Evolutionary conservation across 306 rosid species (phyloP), one percentile per base, ranked within the genome.

Genomic region (Prunus armeniaca): DNA sequence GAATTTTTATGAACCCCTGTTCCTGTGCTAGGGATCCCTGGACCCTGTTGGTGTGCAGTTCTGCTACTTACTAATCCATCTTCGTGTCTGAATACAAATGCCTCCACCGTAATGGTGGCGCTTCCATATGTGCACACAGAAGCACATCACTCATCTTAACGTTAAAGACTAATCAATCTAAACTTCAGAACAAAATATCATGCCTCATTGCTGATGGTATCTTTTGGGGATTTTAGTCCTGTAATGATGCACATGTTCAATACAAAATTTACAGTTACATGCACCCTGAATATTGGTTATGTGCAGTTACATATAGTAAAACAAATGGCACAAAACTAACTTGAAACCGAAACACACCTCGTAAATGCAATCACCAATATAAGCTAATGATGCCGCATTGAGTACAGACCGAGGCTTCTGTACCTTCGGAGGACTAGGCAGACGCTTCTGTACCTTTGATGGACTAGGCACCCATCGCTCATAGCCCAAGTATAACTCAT

Each of bases 401-500:
- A 88, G 84, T 10, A 88, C 80, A 0, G 97, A 92, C 8, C 92
- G 89, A 77, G 98, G 97, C 87, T 92, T 95, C 69, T 80, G 85
- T 14, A 90, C 93, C 85, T 83, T 85, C 0, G 96, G 91, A 20
- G 91, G 86, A 81, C 75, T 81, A 34, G 41, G 67, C 67, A 62
- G 27, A 62, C 67, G 97, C 87, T 92, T 92, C 47, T 78, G 86
- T 22, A 92, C 93, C 86, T 86, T 90, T 1, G 98, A 93, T 47
- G 97, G 89, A 82, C 78, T 84, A 51, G 98, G 98, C 32, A 89
- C 75, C 98, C 98, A 95, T 61, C 55, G 86, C 24, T 95, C 98
- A 24, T 77, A 91, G 45, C 97, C 98, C 86, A 92, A 65, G 75
- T 92, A 90, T 12, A 67, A 67, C 25, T 86, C 90, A 69, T 79